phyloP scores from a whole-genome alignment of 2,329 filamentous ascomycete genomes.

The Thielaviopsis punctulata region DNA sequence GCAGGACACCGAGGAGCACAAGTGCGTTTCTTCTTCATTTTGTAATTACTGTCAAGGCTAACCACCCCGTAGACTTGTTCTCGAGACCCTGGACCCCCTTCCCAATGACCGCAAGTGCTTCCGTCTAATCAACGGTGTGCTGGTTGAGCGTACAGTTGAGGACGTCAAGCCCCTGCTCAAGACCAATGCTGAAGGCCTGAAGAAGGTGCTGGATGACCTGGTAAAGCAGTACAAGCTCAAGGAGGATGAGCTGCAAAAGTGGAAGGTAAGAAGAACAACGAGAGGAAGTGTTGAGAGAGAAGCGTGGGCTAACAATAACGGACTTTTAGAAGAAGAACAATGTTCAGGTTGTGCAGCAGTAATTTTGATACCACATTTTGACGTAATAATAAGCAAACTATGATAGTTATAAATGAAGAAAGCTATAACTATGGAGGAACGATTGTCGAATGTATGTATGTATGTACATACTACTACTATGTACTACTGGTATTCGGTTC shows the following conservation, averaged over 20 bases:
- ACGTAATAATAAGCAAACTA: too few relatives aligned
- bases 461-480: too few relatives aligned
- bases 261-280: slow-evolving; percentile 56
- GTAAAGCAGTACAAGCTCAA: slow-evolving; percentile 93
- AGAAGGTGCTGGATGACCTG: slow-evolving; percentile 84
- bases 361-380: too few relatives aligned
- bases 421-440: too few relatives aligned
- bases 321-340: slow-evolving; percentile 66
- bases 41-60: slow-evolving; percentile 1
- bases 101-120: slow-evolving; percentile 85
- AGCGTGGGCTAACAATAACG: not conserved
- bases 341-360: slow-evolving; percentile 69
- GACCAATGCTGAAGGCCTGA: slow-evolving; percentile 86
- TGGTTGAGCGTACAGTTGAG: slow-evolving; percentile 84
- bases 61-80: slow-evolving; percentile 51
- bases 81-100: slow-evolving; percentile 77
- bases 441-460: too few relatives aligned
- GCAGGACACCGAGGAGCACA: slow-evolving; percentile 94
- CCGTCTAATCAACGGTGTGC: slow-evolving; percentile 92
- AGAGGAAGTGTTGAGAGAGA: not conserved
- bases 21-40: slow-evolving; percentile 40
- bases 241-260: slow-evolving; percentile 89
- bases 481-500: too few relatives aligned
- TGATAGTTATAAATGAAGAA: too few relatives aligned
- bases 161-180: slow-evolving; percentile 82